Base-by-base conservation (phyloP, 768 basidiomycete species). In the Termitomyces bulborhizus region DNA sequence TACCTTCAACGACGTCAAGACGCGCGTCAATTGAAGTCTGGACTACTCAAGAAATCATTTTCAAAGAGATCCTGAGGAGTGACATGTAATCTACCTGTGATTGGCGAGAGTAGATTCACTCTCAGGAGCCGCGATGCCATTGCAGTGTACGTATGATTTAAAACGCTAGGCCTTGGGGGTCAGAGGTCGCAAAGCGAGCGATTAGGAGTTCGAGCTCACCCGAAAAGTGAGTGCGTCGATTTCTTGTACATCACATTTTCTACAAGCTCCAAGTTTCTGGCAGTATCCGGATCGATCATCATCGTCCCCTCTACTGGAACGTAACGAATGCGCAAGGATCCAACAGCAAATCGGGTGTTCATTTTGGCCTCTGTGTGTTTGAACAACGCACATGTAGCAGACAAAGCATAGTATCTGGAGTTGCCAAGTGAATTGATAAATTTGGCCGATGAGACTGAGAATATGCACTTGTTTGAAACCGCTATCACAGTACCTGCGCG, bases 231-330 rank as follows among this genome's bases (percentile, higher is more conserved):
- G 67, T 91, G 84, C 1, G 74, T 64, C 0, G 84, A 86, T 66
- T 83, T 90, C 61, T 81, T 84, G 45, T 71, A 72, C 4, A 82
- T 66, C 63, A 84, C 78, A 65, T 95, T 98, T 8, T 76, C 81
- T 15, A 96, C 88, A 1, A 99, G 76, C 65, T 99, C 97, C 6
- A 99, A 78, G 66, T 96, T 94, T 41, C 81, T 81, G 3, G 85
- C 90, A 0, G 90, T 93, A 57, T 94, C 94, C 0, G 85, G 79
- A 65, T 98, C 97, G 59, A 99, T 88, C 79, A 97, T 80, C 88
- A 98, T 90, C 0, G 92, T 95, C 0, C 95, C 95, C 66, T 95
- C 90, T 0, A 90, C 84, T 1, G 89, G 82, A 1, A 82, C 74
- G 63, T 88, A 94, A 21, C 82, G 77, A 53, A 93, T 90, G 34